phyloP scores from a whole-genome alignment of 176 grass and related monocot species.

The Aegilops umbellulata region DNA sequence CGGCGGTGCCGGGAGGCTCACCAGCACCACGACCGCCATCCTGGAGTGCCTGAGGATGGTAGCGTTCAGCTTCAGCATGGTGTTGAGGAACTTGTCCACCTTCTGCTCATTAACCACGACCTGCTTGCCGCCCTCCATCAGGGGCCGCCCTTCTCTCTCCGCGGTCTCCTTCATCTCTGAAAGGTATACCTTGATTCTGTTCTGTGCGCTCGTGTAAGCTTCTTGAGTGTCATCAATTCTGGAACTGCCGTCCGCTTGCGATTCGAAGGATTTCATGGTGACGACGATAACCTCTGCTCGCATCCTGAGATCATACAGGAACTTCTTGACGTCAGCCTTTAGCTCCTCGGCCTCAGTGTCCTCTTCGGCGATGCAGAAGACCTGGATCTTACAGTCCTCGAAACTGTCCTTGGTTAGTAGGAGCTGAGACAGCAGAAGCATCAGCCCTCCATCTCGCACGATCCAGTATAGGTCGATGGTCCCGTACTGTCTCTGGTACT shows the following conservation, averaged over 20 bases:
- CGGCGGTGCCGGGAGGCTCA: slow-evolving; percentile 84
- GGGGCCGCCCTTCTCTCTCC: slow-evolving; percentile 39
- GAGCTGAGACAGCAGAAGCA: slow-evolving; percentile 91
- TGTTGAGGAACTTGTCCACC: slow-evolving; percentile 80
- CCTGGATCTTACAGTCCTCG: slow-evolving; percentile 87
- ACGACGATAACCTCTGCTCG: slow-evolving; percentile 92
- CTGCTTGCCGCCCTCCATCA: slow-evolving; percentile 59
- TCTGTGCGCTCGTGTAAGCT: slow-evolving; percentile 53
- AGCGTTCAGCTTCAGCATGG: slow-evolving; percentile 78
- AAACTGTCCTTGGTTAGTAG: slow-evolving; percentile 87
- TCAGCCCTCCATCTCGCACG: slow-evolving; percentile 84
- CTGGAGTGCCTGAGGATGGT: slow-evolving; percentile 80
- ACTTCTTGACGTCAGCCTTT: slow-evolving; percentile 81
- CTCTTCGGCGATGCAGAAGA: slow-evolving; percentile 97
- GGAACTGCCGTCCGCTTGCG: slow-evolving; percentile 17
- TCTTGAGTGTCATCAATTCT: slow-evolving; percentile 66
- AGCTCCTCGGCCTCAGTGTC: slow-evolving; percentile 76
- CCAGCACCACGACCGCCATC: slow-evolving; percentile 79
- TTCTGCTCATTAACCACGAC: slow-evolving; percentile 78
- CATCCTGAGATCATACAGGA: slow-evolving; percentile 90
- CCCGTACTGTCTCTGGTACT: slow-evolving; percentile 80
- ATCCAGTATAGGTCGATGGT: slow-evolving; percentile 97
- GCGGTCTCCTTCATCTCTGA: slow-evolving; percentile 60
- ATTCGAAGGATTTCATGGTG: slow-evolving; percentile 74
- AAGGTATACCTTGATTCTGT: slow-evolving; percentile 56